These are phyloP conservation scores for Neurospora sp. DNA, from an alignment of 495 filamentous ascomycete genomes.

Conservation along the genomic window DNA sequence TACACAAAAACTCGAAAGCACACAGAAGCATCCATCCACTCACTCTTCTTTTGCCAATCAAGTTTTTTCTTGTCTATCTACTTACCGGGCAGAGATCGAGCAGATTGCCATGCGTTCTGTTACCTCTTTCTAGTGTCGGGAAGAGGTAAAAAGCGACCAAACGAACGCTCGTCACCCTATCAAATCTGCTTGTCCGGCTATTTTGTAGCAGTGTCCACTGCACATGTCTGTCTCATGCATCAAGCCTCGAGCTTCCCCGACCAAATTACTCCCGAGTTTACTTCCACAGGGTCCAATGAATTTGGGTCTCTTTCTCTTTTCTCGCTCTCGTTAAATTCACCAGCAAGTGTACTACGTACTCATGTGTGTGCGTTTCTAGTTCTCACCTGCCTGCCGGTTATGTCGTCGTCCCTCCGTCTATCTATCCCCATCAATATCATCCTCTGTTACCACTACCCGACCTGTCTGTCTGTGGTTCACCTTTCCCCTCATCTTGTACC, in stretches of 20 bases:
- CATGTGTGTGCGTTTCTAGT: neutral
- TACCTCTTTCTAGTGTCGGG: neutral
- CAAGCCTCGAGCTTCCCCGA: neutral
- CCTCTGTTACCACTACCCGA: neutral
- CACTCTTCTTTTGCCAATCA: neutral
- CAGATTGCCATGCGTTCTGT: neutral
- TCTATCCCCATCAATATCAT: neutral
- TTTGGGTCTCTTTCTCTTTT: neutral
- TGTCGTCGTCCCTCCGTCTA: neutral
- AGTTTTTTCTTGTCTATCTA: neutral
- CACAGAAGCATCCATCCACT: neutral
- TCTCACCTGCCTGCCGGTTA: neutral
- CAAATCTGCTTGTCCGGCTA: neutral
- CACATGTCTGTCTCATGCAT: neutral
- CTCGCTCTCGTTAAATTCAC: neutral
- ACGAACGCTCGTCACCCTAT: neutral
- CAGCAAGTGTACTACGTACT: neutral
- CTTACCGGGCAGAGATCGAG: neutral
- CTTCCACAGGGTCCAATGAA: neutral
- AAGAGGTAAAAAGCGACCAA: neutral
- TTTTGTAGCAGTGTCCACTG: neutral
- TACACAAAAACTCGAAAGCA: neutral
- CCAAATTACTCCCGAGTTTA: neutral
- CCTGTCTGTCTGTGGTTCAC: neutral
- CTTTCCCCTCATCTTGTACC: neutral